A percentile compares a stretch with the other conserved stretches of the same genome.
phyloP scores from a whole-genome alignment of 805 yeast genomes.

The Dipodascus geniculatus region DNA sequence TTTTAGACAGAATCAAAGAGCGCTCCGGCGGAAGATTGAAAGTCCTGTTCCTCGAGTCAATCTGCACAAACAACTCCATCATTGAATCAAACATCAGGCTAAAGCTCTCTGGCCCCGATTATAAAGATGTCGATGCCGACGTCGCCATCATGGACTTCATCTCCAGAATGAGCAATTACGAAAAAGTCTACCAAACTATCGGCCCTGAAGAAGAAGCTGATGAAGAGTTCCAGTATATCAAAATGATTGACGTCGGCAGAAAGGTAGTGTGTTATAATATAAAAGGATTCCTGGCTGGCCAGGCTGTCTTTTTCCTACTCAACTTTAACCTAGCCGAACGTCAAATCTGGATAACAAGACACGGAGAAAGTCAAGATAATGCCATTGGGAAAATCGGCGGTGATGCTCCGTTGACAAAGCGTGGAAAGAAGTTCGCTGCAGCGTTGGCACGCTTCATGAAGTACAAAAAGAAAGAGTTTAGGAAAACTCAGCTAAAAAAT shows the following conservation, averaged over 20 bases:
- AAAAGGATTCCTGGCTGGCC: slow-evolving; percentile 81
- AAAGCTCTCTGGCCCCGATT: slow-evolving; percentile 89
- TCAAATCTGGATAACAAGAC: slow-evolving; percentile 90
- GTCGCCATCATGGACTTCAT: slow-evolving; percentile 72
- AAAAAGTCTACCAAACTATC: slow-evolving; percentile 81
- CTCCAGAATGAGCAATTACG: slow-evolving; percentile 70
- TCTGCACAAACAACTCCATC: slow-evolving; percentile 69
- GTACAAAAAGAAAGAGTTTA: slow-evolving; percentile 56
- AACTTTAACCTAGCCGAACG: slow-evolving; percentile 82
- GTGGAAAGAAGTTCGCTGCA: slow-evolving; percentile 65
- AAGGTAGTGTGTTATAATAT: slow-evolving; percentile 88
- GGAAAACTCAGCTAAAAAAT: slow-evolving; percentile 45
- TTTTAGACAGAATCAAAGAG: slow-evolving; percentile 33
- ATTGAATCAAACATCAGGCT: slow-evolving; percentile 76
- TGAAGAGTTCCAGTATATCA: slow-evolving; percentile 68
- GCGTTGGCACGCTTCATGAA: slow-evolving; percentile 68
- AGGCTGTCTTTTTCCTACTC: slow-evolving; percentile 78
- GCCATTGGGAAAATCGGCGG: slow-evolving; percentile 85
- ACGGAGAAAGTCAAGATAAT: slow-evolving; percentile 86
- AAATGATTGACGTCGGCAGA: slow-evolving; percentile 93
- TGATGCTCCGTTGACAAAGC: slow-evolving; percentile 64
- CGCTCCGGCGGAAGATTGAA: slow-evolving; percentile 34
- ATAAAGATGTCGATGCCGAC: slow-evolving; percentile 71
- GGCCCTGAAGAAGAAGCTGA: slow-evolving; percentile 61
- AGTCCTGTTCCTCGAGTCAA: slow-evolving; percentile 74